Evolutionary conservation across 306 rosid species (phyloP).

Genomic region (Gillenia trifoliata): DNA sequence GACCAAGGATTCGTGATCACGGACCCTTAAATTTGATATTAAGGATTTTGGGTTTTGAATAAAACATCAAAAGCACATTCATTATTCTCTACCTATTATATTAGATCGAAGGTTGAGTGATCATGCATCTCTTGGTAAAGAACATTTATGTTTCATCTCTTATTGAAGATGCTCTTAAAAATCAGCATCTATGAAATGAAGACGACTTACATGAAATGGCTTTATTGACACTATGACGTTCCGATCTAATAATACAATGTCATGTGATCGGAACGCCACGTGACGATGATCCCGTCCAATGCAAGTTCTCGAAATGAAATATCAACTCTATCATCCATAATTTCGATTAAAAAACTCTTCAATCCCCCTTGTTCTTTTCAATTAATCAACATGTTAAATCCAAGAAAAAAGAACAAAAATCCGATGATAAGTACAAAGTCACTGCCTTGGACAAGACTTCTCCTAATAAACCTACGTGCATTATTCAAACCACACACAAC

Average conservation of each 20-base stretch:
- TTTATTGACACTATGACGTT: too few relatives aligned
- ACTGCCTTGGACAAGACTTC: neutral
- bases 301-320: neutral
- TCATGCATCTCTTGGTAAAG: neutral
- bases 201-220: neutral
- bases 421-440: conserved; percentile 8
- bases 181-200: neutral
- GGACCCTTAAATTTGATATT: too few relatives aligned
- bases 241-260: too few relatives aligned
- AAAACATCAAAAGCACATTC: neutral
- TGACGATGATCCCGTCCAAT: rapidly evolving
- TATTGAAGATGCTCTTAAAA: neutral
- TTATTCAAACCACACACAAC: neutral
- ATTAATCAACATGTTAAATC: neutral
- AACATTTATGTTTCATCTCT: neutral
- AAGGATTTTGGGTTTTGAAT: too few relatives aligned
- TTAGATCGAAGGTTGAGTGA: neutral
- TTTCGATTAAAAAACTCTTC: neutral
- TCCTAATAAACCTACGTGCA: neutral
- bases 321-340: neutral
- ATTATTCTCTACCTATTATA: neutral
- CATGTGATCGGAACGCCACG: too few relatives aligned
- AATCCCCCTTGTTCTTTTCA: neutral
- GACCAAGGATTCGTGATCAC: neutral
- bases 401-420: neutral